Evolutionary conservation across 2,329 filamentous ascomycete species (phyloP), one percentile per base, ranked within the genome.

Genomic region (Monosporascus sp.): DNA sequence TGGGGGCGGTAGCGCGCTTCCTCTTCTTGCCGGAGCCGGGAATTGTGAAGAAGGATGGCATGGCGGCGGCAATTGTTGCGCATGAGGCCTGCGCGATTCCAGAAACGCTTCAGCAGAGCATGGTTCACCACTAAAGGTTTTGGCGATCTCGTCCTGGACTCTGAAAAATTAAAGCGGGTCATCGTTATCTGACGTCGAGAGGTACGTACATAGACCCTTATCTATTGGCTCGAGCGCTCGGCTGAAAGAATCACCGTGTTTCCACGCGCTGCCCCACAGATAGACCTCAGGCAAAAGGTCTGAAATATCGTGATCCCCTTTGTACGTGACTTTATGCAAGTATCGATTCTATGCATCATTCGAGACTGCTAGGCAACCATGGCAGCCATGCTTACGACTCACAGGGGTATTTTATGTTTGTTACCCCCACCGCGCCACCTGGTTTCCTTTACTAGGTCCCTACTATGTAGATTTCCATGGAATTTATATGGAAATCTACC

Each of bases 11-110:
- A 7, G 76, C 66, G 56, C 92, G 82, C 79, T 97, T 97, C 64
- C 94, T 81, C 80, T 97, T 97, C 76, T 89, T 90, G 67, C 93
- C 88, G 49, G 88, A 87, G 41, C 88, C 88, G 6, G 94, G 91
- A 39, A 87, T 77, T 50, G 92, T 96, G 74, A 99, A 99, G 74
- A 97, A 99, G 39, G 92, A 96, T 66, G 93, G 96, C 92, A 96
- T 27, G 25, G 43, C 20, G 24, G 24, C 24, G 22, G 24, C 43
- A 38, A 46, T 50, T 50, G 38, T 22, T 44, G 43, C 43, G 20
- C 22, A 24, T 46, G 22, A 46, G 25, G 25, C 24, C 22, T 46
- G 43, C 43, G 43, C 43, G 43, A 7, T 14, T 14, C 11, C 24
- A 46, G n/a, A 27, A 46, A 31, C 18, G 14, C 22, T 46, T 14